Base-by-base conservation (phyloP, 225 moss, liverwort and hornwort species). In the Lunularia cruciata region DNA sequence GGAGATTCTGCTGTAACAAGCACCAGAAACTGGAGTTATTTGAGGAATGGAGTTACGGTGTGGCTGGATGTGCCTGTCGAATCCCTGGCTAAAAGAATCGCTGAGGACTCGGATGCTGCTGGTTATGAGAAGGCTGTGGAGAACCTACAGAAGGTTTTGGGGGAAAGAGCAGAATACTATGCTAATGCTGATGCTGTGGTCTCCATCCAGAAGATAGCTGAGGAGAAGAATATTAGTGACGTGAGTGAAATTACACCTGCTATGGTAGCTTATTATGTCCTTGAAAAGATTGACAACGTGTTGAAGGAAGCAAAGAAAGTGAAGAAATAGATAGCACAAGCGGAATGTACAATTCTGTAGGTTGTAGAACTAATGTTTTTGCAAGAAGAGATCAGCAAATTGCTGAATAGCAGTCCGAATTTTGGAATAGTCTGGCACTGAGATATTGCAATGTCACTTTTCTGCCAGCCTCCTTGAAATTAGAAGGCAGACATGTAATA, bases 21-120 rank as follows among this genome's bases (percentile, higher is more conserved):
- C 45, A 54, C 90, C 14, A 81, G 83, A 35, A 92, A 96, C 53
- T 96, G 92, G 96, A 89, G 90, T 30, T 86, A 82, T 68, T 56
- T 96, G 71, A 81, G 87, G 66, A 86, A 86, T 79, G 96, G 96
- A 48, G 81, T 96, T 37, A 83, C 93, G 20, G 77, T 96, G 35
- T 96, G 92, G 92, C 73, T 96, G 26, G 85, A 92, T 56, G 86
- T 90, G 57, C 92, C 92, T 20, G n/a, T 90, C 48, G 86, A 90
- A 47, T 75, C 73, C 7, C 75, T 91, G 47, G 88, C 86, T 49
- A 81, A 51, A 73, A 79, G 92, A 47, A 87, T 88, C 12, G 81
- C 79, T 26, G 55, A 13, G 40, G 6, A 46, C 16, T 64, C 63
- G 6, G 37, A 33, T 0, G 19, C 59, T 10, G 19, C 20, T 45